Evolutionary conservation across 305 asterid genomes (phyloP).

Genomic region (Fraxinus nigra): DNA sequence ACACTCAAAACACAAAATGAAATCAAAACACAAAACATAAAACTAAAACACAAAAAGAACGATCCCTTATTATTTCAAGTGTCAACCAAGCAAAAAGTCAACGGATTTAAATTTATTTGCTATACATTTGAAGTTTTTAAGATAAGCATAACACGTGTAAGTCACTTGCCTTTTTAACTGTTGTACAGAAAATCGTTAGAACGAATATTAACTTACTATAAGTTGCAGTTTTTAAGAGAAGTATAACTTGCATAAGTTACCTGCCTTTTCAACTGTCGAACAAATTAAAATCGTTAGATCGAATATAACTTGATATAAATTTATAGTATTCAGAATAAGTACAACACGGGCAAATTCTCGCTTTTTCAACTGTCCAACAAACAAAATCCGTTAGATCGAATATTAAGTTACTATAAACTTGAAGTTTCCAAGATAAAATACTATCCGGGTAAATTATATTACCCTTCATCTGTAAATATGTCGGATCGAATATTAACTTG

Average conservation of each 20-base stretch:
- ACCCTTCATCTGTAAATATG: neutral
- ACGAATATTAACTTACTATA: neutral
- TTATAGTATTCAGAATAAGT: too few relatives aligned
- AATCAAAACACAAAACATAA: too few relatives aligned
- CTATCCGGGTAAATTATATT: neutral
- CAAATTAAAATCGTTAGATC: neutral
- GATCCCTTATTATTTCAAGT: neutral
- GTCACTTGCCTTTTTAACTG: too few relatives aligned
- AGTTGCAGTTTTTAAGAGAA: neutral
- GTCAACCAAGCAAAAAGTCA: neutral
- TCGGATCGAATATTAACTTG: neutral
- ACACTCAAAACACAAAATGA: too few relatives aligned
- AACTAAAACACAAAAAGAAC: too few relatives aligned
- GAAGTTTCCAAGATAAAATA: neutral
- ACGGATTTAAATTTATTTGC: neutral
- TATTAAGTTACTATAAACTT: neutral
- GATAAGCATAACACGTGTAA: neutral
- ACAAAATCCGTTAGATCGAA: neutral
- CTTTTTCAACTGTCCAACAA: neutral
- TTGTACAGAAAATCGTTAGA: too few relatives aligned
- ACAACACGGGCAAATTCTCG: neutral
- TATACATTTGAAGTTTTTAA: neutral
- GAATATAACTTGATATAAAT: neutral
- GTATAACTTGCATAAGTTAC: neutral
- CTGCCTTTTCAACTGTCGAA: neutral